Evolutionary conservation across 1,139 yeast genomes (phyloP), one percentile per base, ranked within the genome.

Genomic region (Scheffersomyces cryptocercus): DNA sequence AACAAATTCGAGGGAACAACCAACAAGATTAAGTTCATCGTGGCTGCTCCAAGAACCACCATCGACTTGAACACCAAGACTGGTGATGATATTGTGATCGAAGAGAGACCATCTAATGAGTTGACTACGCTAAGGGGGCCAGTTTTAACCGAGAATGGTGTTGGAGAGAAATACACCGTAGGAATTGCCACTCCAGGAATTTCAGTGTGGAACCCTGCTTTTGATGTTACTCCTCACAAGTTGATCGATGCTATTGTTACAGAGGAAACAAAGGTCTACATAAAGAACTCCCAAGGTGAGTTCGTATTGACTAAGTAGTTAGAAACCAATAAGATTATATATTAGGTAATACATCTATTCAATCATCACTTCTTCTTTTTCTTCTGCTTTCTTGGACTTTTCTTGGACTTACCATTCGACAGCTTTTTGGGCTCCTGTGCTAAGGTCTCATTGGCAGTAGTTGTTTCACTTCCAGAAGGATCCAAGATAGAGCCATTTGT

Each of bases 11-110:
- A 87, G 29, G 72, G 74, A 39, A 70, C 69, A 10, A 63, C 68
- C 38, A 70, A 73, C 32, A 76, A 74, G 10, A 81, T 91, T 51
- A 85, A 84, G 60, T 91, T 93, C 58, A 81, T 89, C 40, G 97
- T 93, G 5, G 98, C 97, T 32, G 98, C 98, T 2, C 98, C 98
- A 40, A 85, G 81, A 42, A 90, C 97, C 1, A 88, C 98, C 0
- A 83, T 93, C 48, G 98, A 93, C 61, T 67, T 76, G 46, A 67
- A 73, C 10, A 87, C 93, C 0, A 59, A 66, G 14, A 63, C 79
- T 2, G 98, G 98, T 10, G 84, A 77, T 29, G 82, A 77, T 11
- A 91, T 93, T 46, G 77, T 81, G 28, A 91, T 93, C 42, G 99
- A 93, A 65, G 89, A 90, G 63, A 81, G 99, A 55, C 93, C 96